Conservation (phyloP, 371 early-diverging fungal species). For the Mortierella sp. region DNA sequence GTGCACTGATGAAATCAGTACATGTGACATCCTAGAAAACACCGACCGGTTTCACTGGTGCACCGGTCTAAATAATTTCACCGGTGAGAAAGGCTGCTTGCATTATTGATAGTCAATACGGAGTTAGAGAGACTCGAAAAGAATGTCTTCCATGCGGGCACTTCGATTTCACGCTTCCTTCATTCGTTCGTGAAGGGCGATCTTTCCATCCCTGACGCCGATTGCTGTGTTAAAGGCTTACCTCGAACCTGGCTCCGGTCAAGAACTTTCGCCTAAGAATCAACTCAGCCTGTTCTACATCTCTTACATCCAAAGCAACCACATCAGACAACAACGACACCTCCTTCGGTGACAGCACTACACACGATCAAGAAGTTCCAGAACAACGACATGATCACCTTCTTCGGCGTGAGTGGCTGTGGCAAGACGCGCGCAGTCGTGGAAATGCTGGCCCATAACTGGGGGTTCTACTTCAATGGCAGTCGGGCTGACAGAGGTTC, state of each 20-base stretch:
- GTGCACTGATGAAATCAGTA: no score
- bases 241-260: constrained; percentile 38
- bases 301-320: constrained; percentile 50
- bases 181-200: constrained; percentile 29
- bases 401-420: constrained; percentile 49
- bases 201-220: constrained; percentile 28
- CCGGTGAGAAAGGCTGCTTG: no score
- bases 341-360: constrained; percentile 30
- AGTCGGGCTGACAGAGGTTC: constrained; percentile 39
- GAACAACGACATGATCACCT: constrained; percentile 40
- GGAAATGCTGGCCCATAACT: constrained; percentile 45
- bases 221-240: constrained; percentile 39
- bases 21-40: no score
- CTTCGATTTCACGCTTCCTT: constrained; percentile 26
- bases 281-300: constrained; percentile 33
- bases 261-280: constrained; percentile 17
- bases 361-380: constrained; percentile 26
- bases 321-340: constrained; percentile 32
- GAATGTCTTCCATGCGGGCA: constrained; percentile 15
- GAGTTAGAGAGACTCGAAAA: constrained; percentile 22
- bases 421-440: constrained; percentile 43
- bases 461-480: constrained; percentile 50
- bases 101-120: constrained; percentile 26
- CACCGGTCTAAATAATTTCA: no score
- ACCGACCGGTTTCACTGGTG: no score